Evolutionary conservation across 2,329 filamentous ascomycete species (phyloP).

Genomic region (Ascocoryne sarcoides): DNA sequence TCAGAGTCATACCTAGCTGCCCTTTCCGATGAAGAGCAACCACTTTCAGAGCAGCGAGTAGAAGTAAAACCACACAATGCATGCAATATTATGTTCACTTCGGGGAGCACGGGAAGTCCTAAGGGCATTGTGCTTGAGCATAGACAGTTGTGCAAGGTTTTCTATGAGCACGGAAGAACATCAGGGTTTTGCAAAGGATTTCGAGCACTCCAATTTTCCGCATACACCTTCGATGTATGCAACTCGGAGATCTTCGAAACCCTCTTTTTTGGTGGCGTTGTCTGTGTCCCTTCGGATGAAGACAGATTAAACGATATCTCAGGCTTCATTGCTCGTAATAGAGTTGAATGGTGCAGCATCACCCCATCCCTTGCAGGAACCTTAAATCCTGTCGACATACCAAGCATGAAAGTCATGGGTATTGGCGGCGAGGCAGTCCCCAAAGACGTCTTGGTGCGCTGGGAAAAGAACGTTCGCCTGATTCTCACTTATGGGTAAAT

Average conservation of each 20-base stretch:
- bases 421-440: constrained; percentile 81
- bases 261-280: constrained; percentile 13
- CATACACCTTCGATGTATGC: constrained; percentile 16
- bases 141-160: background rate
- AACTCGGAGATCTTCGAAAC: constrained; percentile 15
- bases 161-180: background rate
- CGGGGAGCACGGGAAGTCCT: constrained; percentile 20
- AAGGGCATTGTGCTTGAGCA: constrained; percentile 13
- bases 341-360: constrained; percentile 34
- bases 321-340: background rate
- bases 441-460: constrained; percentile 37
- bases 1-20: background rate
- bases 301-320: constrained; percentile 12
- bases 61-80: constrained; percentile 1
- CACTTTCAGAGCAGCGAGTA: background rate
- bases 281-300: constrained; percentile 19
- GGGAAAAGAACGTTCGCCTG: too few relatives aligned
- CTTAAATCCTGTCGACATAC: constrained; percentile 74
- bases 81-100: constrained; percentile 18
- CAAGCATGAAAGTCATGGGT: constrained; percentile 62
- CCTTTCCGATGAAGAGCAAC: background rate
- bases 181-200: constrained; percentile 1
- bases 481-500: too few relatives aligned
- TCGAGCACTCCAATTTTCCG: constrained; percentile 16
- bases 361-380: constrained; percentile 59